Conservation (phyloP, 352 stramenopile species). For the Pythium monospermum region DNA sequence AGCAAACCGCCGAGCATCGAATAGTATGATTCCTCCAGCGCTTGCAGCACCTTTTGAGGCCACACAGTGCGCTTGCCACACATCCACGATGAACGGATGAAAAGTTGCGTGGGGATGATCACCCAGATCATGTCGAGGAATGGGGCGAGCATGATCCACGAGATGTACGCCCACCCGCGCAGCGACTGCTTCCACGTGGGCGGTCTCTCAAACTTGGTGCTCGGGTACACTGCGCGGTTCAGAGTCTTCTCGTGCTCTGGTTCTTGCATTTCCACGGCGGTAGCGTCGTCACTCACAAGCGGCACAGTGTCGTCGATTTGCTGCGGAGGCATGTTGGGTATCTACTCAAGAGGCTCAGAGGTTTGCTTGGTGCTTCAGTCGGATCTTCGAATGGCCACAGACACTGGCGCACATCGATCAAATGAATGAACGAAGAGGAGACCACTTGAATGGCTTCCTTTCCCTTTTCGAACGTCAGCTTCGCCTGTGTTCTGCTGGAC, state of each 20-base stretch:
- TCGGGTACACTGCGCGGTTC: constrained; percentile 30
- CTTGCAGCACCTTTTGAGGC: constrained; percentile 23
- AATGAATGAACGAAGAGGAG: no score
- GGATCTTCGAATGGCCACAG: no score
- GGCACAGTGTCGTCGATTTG: no score
- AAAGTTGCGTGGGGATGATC: constrained; percentile 44
- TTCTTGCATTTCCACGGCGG: constrained; percentile 2
- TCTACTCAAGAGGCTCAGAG: no score
- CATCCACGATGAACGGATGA: constrained; percentile 27
- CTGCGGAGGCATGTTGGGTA: no score
- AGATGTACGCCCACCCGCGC: constrained; percentile 37
- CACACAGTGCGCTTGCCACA: constrained; percentile 3
- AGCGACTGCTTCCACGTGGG: constrained; percentile 38
- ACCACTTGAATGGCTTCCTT: no score
- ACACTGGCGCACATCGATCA: no score
- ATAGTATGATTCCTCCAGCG: constrained; percentile 50
- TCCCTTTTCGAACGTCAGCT: no score
- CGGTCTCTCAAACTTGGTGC: constrained; percentile 37
- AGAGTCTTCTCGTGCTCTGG: constrained; percentile 19
- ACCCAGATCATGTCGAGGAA: constrained; percentile 63
- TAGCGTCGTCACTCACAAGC: no score
- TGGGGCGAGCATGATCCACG: constrained; percentile 39
- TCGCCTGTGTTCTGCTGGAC: no score
- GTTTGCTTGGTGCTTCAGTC: no score
- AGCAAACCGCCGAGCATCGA: constrained; percentile 55